Evolutionary conservation across 23 red algal species (phyloP).

Genomic region (Chondrus crispus): DNA sequence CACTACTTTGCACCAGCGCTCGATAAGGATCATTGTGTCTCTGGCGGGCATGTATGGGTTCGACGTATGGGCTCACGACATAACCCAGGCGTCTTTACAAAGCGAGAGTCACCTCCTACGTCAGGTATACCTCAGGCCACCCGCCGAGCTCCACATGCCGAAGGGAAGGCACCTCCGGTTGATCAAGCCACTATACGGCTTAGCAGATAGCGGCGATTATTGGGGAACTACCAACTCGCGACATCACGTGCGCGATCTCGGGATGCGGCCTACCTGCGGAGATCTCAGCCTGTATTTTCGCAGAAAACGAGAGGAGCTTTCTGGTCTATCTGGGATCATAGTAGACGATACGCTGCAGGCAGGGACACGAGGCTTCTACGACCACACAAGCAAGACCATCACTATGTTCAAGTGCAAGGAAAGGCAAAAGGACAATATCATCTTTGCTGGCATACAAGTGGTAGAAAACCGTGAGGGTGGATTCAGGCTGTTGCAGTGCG

Average conservation of each 20-base stretch:
- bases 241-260: neutral
- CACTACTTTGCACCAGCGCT: neutral
- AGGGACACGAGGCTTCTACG: neutral
- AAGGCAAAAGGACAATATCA: neutral
- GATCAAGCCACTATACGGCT: neutral
- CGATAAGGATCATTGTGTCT: neutral
- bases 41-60: neutral
- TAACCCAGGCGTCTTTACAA: neutral
- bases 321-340: neutral
- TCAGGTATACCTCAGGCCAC: neutral
- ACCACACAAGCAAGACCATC: neutral
- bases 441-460: neutral
- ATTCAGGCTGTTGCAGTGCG: neutral
- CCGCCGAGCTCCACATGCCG: neutral
- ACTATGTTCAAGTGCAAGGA: neutral
- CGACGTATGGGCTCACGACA: neutral
- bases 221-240: neutral
- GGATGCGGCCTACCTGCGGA: neutral
- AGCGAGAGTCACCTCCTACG: neutral
- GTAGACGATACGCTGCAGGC: neutral
- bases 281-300: neutral
- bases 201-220: neutral
- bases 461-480: neutral
- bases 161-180: neutral
- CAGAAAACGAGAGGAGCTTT: neutral